A percentile compares a stretch with the other conserved stretches of the same genome.
Conservation (phyloP, 129 eudicot genomes). For the Logfia minima region DNA sequence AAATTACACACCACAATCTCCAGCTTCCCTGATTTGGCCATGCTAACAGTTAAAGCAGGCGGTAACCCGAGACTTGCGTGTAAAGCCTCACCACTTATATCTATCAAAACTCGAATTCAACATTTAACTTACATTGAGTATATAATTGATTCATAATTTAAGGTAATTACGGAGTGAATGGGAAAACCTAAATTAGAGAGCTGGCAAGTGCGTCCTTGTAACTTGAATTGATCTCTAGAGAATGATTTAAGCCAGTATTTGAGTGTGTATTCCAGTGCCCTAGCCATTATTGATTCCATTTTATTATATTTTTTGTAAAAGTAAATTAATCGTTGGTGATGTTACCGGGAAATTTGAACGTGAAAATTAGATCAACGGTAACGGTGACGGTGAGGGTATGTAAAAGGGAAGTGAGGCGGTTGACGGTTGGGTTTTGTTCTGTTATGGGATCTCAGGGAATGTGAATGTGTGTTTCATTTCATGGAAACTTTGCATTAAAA, state of each 20-base stretch:
- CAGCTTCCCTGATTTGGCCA: conserved; percentile 80
- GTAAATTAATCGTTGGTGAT: not conserved
- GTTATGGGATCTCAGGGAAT: not conserved
- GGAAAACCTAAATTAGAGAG: conserved; percentile 76
- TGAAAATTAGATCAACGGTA: conserved; percentile 10
- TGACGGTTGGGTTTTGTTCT: conserved; percentile 16
- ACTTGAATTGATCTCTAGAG: conserved; percentile 87
- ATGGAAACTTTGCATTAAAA: conserved; percentile 30
- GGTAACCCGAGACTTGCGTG: conserved; percentile 93
- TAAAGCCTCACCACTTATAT: conserved; percentile 81
- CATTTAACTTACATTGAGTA: not conserved
- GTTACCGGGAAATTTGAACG: conserved; percentile 16
- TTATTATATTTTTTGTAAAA: too few species aligned
- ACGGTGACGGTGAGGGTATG: conserved; percentile 9
- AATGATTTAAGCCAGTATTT: conserved; percentile 94
- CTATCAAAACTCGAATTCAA: conserved; percentile 39
- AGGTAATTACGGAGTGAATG: not conserved
- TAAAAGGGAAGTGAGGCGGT: conserved; percentile 24
- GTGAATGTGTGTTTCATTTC: not conserved
- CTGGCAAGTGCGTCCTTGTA: conserved; percentile 80
- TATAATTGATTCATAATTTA: not conserved
- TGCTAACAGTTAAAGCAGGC: conserved; percentile 68
- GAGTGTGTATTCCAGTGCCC: conserved; percentile 83
- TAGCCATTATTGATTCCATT: conserved; percentile 90
- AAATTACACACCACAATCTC: conserved; percentile 61